phyloP scores from a whole-genome alignment of 306 rosid species.

The Quercus berberidifolia region DNA sequence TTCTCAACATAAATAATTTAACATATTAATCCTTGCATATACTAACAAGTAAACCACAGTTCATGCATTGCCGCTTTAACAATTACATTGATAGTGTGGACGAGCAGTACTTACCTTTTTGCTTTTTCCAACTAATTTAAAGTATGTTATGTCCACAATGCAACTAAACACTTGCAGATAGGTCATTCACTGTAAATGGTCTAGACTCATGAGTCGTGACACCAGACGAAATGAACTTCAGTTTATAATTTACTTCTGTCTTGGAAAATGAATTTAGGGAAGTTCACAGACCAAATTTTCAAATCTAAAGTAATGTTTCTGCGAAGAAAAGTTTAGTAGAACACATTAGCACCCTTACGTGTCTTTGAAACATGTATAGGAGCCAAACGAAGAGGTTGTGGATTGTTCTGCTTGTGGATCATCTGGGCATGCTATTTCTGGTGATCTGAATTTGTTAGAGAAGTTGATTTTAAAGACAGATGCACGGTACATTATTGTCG shows the following conservation, averaged over 20 bases:
- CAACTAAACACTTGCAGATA: neutral
- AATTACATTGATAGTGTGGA: neutral
- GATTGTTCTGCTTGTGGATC: conserved; percentile 81
- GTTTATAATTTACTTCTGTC: too few relatives aligned
- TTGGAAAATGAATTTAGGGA: neutral
- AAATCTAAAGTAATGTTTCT: neutral
- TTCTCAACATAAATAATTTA: too few relatives aligned
- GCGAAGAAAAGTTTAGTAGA: neutral
- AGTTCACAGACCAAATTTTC: neutral
- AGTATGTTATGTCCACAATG: neutral
- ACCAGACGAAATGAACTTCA: neutral
- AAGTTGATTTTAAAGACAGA: conserved; percentile 51
- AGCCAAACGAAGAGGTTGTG: conserved; percentile 63
- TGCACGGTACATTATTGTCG: conserved; percentile 79
- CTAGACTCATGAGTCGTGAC: neutral
- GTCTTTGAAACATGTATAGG: conserved; percentile 33
- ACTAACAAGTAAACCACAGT: neutral
- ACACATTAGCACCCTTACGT: neutral
- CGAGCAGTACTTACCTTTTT: neutral
- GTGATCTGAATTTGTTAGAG: conserved; percentile 63
- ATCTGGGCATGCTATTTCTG: conserved; percentile 72
- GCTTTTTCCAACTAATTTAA: neutral
- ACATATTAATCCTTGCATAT: neutral
- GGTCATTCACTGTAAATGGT: neutral
- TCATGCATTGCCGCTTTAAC: neutral